Evolutionary conservation across 345 rosid species (phyloP).

Genomic region (Gossypium rotundifolium): DNA sequence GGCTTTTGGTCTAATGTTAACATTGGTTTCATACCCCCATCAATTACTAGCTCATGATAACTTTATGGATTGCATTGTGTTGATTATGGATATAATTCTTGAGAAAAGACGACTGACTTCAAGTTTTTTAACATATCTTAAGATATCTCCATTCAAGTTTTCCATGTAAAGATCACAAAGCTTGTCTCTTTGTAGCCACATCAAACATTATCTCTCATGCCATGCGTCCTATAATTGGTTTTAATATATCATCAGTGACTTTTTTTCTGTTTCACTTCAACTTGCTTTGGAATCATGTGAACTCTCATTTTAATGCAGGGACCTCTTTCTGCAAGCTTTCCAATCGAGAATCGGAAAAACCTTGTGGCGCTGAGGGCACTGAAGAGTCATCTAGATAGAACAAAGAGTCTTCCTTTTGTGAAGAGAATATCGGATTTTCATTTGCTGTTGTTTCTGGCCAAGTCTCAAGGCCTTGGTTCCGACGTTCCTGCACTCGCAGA

Average conservation of each 20-base stretch:
- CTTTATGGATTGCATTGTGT: neutral
- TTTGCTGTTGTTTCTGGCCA: conserved; percentile 63
- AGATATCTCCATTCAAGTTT: neutral
- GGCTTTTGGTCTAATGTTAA: neutral
- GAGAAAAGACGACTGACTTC: too few relatives aligned
- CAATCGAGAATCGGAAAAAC: conserved; percentile 65
- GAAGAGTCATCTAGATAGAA: conserved; percentile 66
- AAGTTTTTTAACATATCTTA: neutral
- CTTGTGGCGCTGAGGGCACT: conserved; percentile 49
- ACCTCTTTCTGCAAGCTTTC: conserved; percentile 63
- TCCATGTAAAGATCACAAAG: neutral
- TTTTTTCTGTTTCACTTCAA: neutral
- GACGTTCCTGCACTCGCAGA: conserved; percentile 77
- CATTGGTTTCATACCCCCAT: neutral
- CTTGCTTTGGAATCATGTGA: neutral
- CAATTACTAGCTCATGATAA: neutral
- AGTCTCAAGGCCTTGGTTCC: conserved; percentile 55
- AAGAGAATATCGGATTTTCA: conserved; percentile 89
- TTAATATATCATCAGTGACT: too few relatives aligned
- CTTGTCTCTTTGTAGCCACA: neutral
- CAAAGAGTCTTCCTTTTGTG: conserved; percentile 60
- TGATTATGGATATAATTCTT: neutral
- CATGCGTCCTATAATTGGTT: too few relatives aligned
- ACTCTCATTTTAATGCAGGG: conserved; percentile 45
- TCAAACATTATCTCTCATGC: too few relatives aligned